Base-by-base conservation (phyloP, 2,329 filamentous ascomycete species). In the Phoma sp. region DNA sequence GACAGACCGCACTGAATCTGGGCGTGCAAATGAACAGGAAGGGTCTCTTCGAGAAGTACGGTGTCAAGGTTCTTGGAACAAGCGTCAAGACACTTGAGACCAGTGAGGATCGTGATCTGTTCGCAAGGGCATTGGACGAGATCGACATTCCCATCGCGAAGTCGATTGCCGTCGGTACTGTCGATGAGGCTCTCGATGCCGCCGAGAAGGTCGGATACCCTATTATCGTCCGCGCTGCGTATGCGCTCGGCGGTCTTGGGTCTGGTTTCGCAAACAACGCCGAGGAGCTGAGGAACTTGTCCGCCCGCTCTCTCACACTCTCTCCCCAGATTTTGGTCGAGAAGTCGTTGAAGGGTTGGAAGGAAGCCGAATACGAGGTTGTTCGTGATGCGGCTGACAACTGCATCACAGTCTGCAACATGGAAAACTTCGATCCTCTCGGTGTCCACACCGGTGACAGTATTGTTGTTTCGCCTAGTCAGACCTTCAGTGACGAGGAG, bases 321-420 rank as follows among this genome's bases (percentile, higher is more conserved):
- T 94, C 94, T 2, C 94, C 95, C 44, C 95, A 99, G 78, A 97
- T 99, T 70, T 80, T 99, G 74, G 93, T 99, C 55, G 95, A 99
- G 83, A 98, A 98, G 81, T 96, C 92, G 47, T 87, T 99, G 67
- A 98, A 97, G 84, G 95, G 95, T 77, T 99, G 95, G 95, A 99
- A 99, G 80, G 95, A 99, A 79, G 89, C 97, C 45, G 95, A 99
- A 78, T 99, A 98, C 73, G 95, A 98, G 79, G 95, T 98, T 54
- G 95, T 98, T 60, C 91, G 95, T 69, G 95, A 99, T 77, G 94
- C 92, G 49, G 88, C 91, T 76, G 96, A 98, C 84, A 99, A 99
- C 85, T 98, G 95, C 77, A 98, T 98, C 72, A 98, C 94, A 3
- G 94, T 98, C 67, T 98, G 94, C 84, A 98, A 96, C 81, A 96